phyloP scores from a whole-genome alignment of 2,329 filamentous ascomycete genomes.

The Xylariaceae sp. region DNA sequence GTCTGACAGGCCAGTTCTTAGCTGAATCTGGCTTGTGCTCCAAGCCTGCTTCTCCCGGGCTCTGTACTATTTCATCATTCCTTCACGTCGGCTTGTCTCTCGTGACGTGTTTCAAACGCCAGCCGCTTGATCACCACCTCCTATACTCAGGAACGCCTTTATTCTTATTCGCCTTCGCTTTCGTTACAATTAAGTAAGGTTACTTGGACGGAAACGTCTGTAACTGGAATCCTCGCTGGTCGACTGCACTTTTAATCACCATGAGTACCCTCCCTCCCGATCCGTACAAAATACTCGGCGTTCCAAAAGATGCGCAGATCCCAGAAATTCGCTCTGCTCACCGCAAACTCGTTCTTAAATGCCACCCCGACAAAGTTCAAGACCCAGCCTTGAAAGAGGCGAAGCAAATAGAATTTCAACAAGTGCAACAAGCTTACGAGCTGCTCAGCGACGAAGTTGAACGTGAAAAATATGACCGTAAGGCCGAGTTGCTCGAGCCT shows the following conservation, averaged over 20 bases:
- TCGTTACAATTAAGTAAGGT: conserved; percentile 22
- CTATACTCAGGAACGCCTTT: conserved; percentile 19
- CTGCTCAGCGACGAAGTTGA: conserved; percentile 73
- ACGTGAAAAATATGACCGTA: conserved; percentile 71
- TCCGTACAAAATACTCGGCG: conserved; percentile 73
- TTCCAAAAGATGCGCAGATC: conserved; percentile 66
- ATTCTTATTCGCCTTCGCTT: conserved; percentile 24
- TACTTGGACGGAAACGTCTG: conserved; percentile 10
- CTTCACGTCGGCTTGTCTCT: conserved; percentile 12
- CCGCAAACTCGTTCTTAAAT: conserved; percentile 81
- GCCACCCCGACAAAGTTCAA: conserved; percentile 87
- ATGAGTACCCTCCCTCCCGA: conserved; percentile 60
- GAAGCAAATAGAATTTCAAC: conserved; percentile 85
- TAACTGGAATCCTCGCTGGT: conserved; percentile 20
- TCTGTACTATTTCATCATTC: conserved; percentile 25
- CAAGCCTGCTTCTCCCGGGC: conserved; percentile 14
- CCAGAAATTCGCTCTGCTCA: conserved; percentile 73
- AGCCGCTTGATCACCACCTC: conserved; percentile 27
- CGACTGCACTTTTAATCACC: conserved; percentile 27
- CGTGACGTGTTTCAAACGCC: conserved; percentile 25
- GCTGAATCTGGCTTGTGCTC: conserved; percentile 33
- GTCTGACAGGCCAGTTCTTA: conserved; percentile 32
- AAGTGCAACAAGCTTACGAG: conserved; percentile 90
- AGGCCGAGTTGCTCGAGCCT: conserved; percentile 59
- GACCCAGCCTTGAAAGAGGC: conserved; percentile 69